A percentile compares a stretch with the other conserved stretches of the same genome.
Conservation (phyloP, 1,139 yeast species). For the Diutina scorzettiae region DNA sequence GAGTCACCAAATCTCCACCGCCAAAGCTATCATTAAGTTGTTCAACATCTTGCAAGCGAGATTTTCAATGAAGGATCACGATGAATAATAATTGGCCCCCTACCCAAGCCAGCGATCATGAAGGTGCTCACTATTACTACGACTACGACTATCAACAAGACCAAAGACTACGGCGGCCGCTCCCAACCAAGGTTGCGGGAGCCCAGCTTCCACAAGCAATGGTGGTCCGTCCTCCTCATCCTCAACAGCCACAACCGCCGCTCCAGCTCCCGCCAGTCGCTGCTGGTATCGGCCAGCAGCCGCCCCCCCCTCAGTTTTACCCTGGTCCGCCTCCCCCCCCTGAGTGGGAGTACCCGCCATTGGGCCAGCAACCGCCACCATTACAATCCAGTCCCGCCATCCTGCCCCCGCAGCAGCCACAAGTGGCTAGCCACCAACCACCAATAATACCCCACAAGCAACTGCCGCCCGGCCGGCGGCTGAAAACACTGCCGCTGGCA, state of each 20-base stretch:
- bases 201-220: not conserved
- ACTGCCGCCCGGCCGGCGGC: not conserved
- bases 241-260: not conserved
- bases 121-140: conserved; percentile 1
- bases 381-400: too few relatives aligned
- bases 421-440: not conserved
- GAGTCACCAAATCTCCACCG: not conserved
- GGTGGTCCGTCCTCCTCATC: not conserved
- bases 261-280: not conserved
- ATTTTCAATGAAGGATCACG: not conserved
- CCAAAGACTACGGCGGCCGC: not conserved
- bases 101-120: not conserved
- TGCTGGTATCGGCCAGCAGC: not conserved
- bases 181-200: too few relatives aligned
- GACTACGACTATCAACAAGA: not conserved
- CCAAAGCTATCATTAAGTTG: too few relatives aligned
- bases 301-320: not conserved
- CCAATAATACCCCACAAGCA: not conserved
- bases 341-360: not conserved
- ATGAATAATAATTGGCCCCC: conserved; percentile 5
- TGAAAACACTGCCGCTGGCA: not conserved
- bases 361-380: not conserved
- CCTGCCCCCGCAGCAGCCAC: not conserved
- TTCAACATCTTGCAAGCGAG: too few relatives aligned
- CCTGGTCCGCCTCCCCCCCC: not conserved